phyloP scores from a whole-genome alignment of 2,329 filamentous ascomycete species.

The Eutypa lata region DNA sequence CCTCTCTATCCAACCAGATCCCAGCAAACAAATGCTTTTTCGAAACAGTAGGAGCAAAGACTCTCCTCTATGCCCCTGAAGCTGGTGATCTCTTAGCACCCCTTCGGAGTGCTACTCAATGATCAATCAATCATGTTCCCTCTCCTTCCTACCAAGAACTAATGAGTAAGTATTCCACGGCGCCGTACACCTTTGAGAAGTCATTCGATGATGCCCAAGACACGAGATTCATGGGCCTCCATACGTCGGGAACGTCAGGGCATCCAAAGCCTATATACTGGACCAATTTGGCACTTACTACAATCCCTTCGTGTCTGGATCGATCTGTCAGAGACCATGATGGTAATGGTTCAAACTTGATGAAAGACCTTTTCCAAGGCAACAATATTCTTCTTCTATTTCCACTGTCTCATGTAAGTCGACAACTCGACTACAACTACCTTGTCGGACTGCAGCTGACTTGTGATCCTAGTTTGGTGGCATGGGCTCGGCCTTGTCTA shows the following conservation, averaged over 20 bases:
- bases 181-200: constrained; percentile 4
- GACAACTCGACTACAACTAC: neutral
- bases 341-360: neutral
- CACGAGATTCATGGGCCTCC: constrained; percentile 16
- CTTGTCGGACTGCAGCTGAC: neutral
- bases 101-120: neutral
- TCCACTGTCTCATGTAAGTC: constrained; percentile 11
- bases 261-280: constrained; percentile 19
- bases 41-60: constrained; percentile 5
- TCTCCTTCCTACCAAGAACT: neutral
- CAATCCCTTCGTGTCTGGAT: constrained; percentile 4
- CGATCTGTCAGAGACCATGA: constrained; percentile 1
- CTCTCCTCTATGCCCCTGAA: constrained; percentile 4
- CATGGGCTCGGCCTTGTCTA: constrained; percentile 4
- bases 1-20: constrained; percentile 5
- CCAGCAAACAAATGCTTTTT: constrained; percentile 4
- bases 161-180: neutral
- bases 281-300: constrained; percentile 9
- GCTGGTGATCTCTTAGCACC: neutral
- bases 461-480: constrained; percentile 7
- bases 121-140: neutral
- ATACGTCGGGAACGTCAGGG: constrained; percentile 21
- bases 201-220: constrained; percentile 11
- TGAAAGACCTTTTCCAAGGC: constrained; percentile 1
- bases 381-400: constrained; percentile 3